These are phyloP conservation scores for Mycena venus DNA, from an alignment of 768 basidiomycete genomes.

Conservation along the genomic window DNA sequence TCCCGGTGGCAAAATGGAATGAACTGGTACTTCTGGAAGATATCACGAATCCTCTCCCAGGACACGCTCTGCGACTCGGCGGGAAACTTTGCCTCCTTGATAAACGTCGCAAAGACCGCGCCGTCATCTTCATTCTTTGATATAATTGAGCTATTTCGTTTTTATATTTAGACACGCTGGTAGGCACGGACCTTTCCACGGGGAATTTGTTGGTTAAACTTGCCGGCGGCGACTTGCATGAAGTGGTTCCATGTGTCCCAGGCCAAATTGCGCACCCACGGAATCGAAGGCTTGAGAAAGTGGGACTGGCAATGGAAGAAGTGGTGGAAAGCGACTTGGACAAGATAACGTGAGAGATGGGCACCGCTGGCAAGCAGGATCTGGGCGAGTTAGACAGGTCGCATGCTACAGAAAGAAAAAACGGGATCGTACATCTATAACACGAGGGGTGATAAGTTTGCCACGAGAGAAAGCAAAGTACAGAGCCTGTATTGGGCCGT, in stretches of 20 bases:
- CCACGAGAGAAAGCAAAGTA: conserved; percentile 84
- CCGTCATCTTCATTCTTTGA: conserved; percentile 81
- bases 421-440: conserved; percentile 73
- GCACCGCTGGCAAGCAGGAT: conserved; percentile 83
- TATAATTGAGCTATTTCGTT: background rate
- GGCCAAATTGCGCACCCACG: conserved; percentile 78
- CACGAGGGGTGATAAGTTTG: conserved; percentile 71
- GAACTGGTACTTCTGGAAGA: conserved; percentile 83
- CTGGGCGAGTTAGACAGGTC: conserved; percentile 51
- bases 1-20: conserved; percentile 85
- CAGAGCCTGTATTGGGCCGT: conserved; percentile 78
- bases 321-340: conserved; percentile 84
- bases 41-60: conserved; percentile 75
- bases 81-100: conserved; percentile 80
- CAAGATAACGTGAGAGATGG: conserved; percentile 83
- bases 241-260: conserved; percentile 75
- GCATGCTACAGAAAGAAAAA: conserved; percentile 26
- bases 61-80: conserved; percentile 67
- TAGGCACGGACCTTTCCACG: conserved; percentile 61
- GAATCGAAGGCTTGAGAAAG: conserved; percentile 72
- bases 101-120: conserved; percentile 69
- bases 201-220: conserved; percentile 77
- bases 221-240: conserved; percentile 66
- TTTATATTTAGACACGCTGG: background rate
- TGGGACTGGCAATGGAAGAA: conserved; percentile 80